Evolutionary conservation across 257 asterid genomes (phyloP), one percentile per base, ranked within the genome.

Genomic region (Plantago elongata): DNA sequence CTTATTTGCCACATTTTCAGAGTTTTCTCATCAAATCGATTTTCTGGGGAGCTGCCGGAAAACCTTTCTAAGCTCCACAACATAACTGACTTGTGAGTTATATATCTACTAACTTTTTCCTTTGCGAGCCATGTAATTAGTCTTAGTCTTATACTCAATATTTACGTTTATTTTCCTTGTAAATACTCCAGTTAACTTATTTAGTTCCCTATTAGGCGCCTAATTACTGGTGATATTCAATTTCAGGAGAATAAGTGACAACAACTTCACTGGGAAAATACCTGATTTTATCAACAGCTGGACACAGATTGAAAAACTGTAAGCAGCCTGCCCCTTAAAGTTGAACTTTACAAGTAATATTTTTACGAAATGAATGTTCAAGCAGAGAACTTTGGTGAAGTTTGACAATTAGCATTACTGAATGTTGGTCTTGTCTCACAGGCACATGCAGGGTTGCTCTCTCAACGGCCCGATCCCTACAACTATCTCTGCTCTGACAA

Each of bases 371-470:
- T 49, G 40, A 8, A 46, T 37, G 10, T 52, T 69, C 71, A 55
- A 42, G 34, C 42, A 40, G 15, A 38, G 57, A 29, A 7, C 22
- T 63, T 22, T 11, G 17, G 30, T 51, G 22, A 11, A 57, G 17
- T 40, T 47, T 51, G 22, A 45, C 65, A 6, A 15, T 40, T 47
- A 38, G 60, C 27, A 54, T 49, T 58, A 61, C 61, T 66, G 18
- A 72, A 70, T 27, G 46, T 45, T 61, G 54, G 12, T 56, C 51
- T 65, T 34, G 40, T 66, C 64, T 66, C 57, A 34, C 86, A 92
- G 99, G 81, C 97, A 86, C 77, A 81, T 92, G 14, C 95, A 89
- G 76, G 99, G 99, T 56, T 86, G 95, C 78, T 81, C 89, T 45
- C 88, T 91, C n/a, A 65, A 77, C 74, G 98, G 96, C 58, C 98